Conservation (phyloP, 805 yeast species). For the Candida germanica region DNA sequence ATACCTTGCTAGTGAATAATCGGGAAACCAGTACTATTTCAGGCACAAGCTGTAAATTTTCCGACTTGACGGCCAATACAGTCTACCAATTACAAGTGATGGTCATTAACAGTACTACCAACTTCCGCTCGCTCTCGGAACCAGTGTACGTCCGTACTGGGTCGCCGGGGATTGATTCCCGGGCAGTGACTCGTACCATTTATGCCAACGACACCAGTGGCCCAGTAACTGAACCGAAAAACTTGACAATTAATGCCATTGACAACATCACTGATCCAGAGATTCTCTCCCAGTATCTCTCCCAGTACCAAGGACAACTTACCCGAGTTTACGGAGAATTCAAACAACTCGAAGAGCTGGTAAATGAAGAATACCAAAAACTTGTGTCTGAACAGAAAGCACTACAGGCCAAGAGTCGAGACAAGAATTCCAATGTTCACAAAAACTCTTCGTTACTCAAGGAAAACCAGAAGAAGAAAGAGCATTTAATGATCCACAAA, state of each 20-base stretch:
- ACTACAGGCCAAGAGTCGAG: slow-evolving; percentile 28
- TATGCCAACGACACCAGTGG: slow-evolving; percentile 1
- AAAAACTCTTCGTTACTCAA: slow-evolving; percentile 6
- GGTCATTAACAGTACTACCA: slow-evolving; percentile 34
- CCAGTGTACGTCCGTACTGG: slow-evolving; percentile 33
- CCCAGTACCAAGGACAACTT: slow-evolving; percentile 25
- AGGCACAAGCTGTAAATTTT: slow-evolving; percentile 32
- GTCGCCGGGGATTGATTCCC: background rate
- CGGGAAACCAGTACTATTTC: slow-evolving; percentile 35
- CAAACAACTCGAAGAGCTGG: slow-evolving; percentile 24
- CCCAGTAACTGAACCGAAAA: background rate
- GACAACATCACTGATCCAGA: slow-evolving; percentile 17
- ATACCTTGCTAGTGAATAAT: slow-evolving; percentile 32
- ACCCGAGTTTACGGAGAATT: slow-evolving; percentile 23
- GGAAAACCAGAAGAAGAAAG: slow-evolving; percentile 13
- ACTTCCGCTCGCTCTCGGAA: slow-evolving; percentile 31
- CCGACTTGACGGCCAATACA: slow-evolving; percentile 23
- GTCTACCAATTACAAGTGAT: slow-evolving; percentile 35
- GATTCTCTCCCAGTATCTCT: slow-evolving; percentile 22
- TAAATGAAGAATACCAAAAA: slow-evolving; percentile 23
- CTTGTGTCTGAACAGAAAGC: slow-evolving; percentile 28
- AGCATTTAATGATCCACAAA: slow-evolving; percentile 29
- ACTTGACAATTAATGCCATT: slow-evolving; percentile 10
- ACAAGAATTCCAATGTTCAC: slow-evolving; percentile 9
- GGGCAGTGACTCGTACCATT: background rate